Evolutionary conservation across 352 stramenopile genomes (phyloP).

Genomic region (Peronospora farinosa): DNA sequence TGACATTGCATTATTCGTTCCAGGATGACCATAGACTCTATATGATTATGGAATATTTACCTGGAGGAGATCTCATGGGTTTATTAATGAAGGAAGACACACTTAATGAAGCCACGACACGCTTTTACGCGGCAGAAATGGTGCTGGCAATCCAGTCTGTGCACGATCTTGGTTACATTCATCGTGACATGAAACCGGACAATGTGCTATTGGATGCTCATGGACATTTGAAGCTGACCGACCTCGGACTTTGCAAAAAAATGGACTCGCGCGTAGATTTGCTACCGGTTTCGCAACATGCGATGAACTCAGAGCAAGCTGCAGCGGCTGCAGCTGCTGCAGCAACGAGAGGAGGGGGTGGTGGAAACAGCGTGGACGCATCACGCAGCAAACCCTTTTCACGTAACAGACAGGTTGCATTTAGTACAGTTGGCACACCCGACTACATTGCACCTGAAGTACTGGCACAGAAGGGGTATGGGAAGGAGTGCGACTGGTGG

Average conservation of each 20-base stretch:
- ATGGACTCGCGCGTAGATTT: slow-evolving; percentile 87
- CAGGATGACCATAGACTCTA: slow-evolving; percentile 85
- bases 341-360: slow-evolving; percentile 20
- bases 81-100: slow-evolving; percentile 99
- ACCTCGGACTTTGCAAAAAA: slow-evolving; percentile 97
- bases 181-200: slow-evolving; percentile 97
- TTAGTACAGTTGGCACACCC: slow-evolving; percentile 97
- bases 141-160: slow-evolving; percentile 96
- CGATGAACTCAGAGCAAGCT: slow-evolving; percentile 31
- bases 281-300: slow-evolving; percentile 72
- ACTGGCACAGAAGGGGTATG: slow-evolving; percentile 82
- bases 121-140: slow-evolving; percentile 98
- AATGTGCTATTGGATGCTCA: slow-evolving; percentile 95
- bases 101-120: slow-evolving; percentile 72
- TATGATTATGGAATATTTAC: slow-evolving; percentile 99
- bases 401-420: slow-evolving; percentile 87
- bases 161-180: slow-evolving; percentile 98
- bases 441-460: slow-evolving; percentile 99
- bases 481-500: slow-evolving; percentile 98
- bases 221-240: slow-evolving; percentile 98
- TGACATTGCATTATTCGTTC: slow-evolving; percentile 97
- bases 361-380: slow-evolving; percentile 31
- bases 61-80: slow-evolving; percentile 98
- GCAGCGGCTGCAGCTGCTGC: slow-evolving; percentile 6
- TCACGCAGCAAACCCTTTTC: slow-evolving; percentile 44